Base-by-base conservation (phyloP, 306 rosid genomes). In the Lupinus albus region DNA sequence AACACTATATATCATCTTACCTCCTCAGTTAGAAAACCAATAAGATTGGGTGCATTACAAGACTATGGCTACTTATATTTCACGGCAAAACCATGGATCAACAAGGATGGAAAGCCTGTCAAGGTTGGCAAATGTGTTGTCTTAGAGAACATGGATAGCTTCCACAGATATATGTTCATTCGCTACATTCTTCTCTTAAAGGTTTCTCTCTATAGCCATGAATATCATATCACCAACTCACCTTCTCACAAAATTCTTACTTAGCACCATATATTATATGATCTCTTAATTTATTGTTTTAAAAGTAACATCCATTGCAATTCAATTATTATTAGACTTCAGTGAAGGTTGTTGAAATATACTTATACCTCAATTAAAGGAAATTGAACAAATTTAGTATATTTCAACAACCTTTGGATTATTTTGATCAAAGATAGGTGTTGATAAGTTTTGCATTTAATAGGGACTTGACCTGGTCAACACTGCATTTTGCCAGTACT, bases 391-490 rank as follows among this genome's bases (percentile, higher is more conserved):
- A n/a, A n/a, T n/a, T n/a, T n/a, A n/a, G n/a, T n/a, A n/a, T n/a
- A n/a, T n/a, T n/a, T n/a, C n/a, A n/a, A n/a, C n/a, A n/a, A n/a
- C n/a, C n/a, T n/a, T n/a, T 25, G 8, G 6, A 33, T n/a, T n/a
- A 33, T 33, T 59, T 10, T 6, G 18, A 48, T 25, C 20, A 76
- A 41, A 33, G 20, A 8, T 3, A 38, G 17, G 45, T 33, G 9
- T 36, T 61, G 1, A 49, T n/a, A 33, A 42, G 0, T 66, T 39
- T 9, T 47, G 41, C 44, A 7, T 38, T 54, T 11, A 21, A 60
- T 4, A 93, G 99, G 97, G 99, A 30, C 74, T 93, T 71, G 89
- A 86, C 78, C 54, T 88, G 70, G 88, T 73, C 36, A 93, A 93
- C 21, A 51, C 59, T 13, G 96, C 92, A 12, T 83, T 93, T 42